These are phyloP conservation scores for Helicosporidium sp. DNA, from an alignment of 139 green algal genomes.

Conservation along the genomic window DNA sequence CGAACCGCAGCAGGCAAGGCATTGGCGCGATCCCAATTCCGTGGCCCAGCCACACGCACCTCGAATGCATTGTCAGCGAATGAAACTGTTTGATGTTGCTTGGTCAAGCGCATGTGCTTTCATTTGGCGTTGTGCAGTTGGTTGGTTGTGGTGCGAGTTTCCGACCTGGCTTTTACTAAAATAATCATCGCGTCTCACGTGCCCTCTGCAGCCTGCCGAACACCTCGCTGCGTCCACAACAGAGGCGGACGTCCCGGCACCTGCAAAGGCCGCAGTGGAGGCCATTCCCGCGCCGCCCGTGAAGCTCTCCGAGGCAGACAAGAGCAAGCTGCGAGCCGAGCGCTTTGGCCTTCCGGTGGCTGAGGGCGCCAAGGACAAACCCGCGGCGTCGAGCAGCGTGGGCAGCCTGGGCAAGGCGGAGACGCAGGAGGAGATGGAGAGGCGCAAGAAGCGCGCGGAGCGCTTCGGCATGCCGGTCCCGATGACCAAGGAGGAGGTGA, in stretches of 20 bases:
- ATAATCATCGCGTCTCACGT: too few relatives aligned
- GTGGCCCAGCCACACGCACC: too few relatives aligned
- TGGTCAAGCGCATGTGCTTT: too few relatives aligned
- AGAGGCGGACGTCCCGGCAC: background rate
- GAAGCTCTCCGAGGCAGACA: slow-evolving; percentile 10
- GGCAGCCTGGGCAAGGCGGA: slow-evolving; percentile 10
- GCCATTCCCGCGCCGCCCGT: background rate
- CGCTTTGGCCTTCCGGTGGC: slow-evolving; percentile 10
- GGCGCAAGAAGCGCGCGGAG: slow-evolving; percentile 20
- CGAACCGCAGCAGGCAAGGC: too few relatives aligned
- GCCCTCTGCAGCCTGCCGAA: slow-evolving; percentile 1
- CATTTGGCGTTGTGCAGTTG: too few relatives aligned
- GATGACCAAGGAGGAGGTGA: slow-evolving; percentile 9
- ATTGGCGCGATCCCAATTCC: too few relatives aligned
- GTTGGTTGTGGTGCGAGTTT: too few relatives aligned
- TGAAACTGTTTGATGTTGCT: too few relatives aligned
- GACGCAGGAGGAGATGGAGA: slow-evolving; percentile 14
- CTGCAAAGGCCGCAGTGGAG: background rate
- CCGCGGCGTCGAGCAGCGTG: background rate
- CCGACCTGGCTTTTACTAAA: too few relatives aligned
- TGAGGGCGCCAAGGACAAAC: background rate
- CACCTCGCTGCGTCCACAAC: background rate
- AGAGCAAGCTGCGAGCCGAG: slow-evolving; percentile 6
- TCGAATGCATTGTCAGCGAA: too few relatives aligned
- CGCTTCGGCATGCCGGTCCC: slow-evolving; percentile 21